Conservation (phyloP, 768 basidiomycete genomes). For the Panus rudis region DNA sequence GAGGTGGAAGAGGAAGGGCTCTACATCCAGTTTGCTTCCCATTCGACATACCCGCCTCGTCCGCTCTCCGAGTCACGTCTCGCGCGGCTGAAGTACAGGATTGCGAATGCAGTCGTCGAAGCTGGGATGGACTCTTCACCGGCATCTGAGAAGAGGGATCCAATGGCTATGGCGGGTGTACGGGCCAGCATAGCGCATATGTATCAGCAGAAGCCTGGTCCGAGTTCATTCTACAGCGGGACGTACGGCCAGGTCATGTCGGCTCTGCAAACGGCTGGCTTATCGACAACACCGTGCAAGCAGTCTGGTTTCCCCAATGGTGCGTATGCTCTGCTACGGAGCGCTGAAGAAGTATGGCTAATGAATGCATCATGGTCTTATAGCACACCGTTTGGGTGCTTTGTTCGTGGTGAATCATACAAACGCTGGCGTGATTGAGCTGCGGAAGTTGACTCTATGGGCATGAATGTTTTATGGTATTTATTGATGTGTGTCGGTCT, state of each 20-base stretch:
- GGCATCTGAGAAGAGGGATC: slow-evolving; percentile 11
- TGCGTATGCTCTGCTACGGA: slow-evolving; percentile 13
- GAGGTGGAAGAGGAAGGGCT: slow-evolving; percentile 5
- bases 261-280: slow-evolving; percentile 32
- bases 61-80: slow-evolving; percentile 17
- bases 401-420: slow-evolving; percentile 31
- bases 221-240: slow-evolving; percentile 32
- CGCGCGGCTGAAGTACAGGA: slow-evolving; percentile 27
- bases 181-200: not conserved
- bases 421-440: slow-evolving; percentile 24
- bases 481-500: too few relatives aligned
- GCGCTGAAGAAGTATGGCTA: not conserved
- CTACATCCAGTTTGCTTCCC: slow-evolving; percentile 16
- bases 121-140: slow-evolving; percentile 35
- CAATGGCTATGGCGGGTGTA: slow-evolving; percentile 5
- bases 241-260: slow-evolving; percentile 37
- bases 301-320: slow-evolving; percentile 25
- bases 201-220: slow-evolving; percentile 4
- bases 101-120: slow-evolving; percentile 30
- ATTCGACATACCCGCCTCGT: slow-evolving; percentile 10
- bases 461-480: too few relatives aligned
- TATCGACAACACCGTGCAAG: slow-evolving; percentile 26
- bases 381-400: slow-evolving; percentile 35
- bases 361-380: not conserved
- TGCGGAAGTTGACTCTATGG: slow-evolving; percentile 36